These are phyloP conservation scores for Ophiostoma quercus DNA, from an alignment of 2,329 filamentous ascomycete genomes.

Conservation along the genomic window DNA sequence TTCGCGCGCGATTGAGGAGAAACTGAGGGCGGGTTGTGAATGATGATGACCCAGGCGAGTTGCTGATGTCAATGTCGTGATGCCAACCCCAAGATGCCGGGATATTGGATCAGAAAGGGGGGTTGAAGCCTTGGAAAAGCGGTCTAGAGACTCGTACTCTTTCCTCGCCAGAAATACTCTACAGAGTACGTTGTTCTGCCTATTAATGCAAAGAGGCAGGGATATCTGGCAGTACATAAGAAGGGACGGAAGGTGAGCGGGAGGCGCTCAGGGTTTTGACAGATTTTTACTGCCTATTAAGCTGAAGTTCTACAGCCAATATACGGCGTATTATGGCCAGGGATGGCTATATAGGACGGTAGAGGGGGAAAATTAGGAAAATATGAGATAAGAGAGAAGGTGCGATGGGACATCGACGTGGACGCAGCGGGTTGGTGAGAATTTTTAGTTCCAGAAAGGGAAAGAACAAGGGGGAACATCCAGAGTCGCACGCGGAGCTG, in stretches of 20 bases:
- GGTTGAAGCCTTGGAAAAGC: not conserved
- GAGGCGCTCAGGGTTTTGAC: not conserved
- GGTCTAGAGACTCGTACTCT: not conserved
- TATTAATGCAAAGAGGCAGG: not conserved
- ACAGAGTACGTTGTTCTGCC: not conserved
- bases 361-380: not conserved
- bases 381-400: not conserved
- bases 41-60: not conserved
- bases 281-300: not conserved
- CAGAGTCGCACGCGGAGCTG: not conserved
- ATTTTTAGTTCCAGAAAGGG: not conserved
- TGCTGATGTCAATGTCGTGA: not conserved
- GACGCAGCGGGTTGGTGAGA: conserved; percentile 7
- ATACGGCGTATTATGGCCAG: not conserved
- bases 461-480: not conserved
- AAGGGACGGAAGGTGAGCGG: not conserved
- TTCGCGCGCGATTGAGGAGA: not conserved
- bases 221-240: not conserved
- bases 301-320: not conserved
- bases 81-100: not conserved
- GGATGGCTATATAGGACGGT: not conserved
- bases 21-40: not conserved
- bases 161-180: not conserved
- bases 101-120: not conserved
- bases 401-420: conserved; percentile 1